phyloP scores from a whole-genome alignment of 2,329 filamentous ascomycete species.

The Trichoderma gracile region DNA sequence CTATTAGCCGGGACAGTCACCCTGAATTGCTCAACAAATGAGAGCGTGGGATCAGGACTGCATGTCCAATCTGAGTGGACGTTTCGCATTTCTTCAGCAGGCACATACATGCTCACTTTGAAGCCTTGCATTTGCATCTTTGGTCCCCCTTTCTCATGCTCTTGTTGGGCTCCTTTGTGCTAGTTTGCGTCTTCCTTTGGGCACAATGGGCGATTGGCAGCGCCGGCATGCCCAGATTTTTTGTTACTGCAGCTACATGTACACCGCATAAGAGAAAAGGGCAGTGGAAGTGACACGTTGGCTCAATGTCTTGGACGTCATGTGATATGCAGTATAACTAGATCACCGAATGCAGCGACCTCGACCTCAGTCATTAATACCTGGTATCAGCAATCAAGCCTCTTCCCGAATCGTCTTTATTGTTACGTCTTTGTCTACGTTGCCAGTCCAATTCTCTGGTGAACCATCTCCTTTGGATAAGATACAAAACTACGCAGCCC shows the following conservation, averaged over 20 bases:
- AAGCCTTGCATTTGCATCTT: no score
- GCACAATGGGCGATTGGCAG: not conserved
- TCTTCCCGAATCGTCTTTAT: not conserved
- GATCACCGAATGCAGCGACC: not conserved
- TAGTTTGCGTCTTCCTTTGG: not conserved
- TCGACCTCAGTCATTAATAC: no score
- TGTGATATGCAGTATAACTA: conserved; percentile 10
- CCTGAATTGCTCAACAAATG: not conserved
- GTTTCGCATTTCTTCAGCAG: no score
- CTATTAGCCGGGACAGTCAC: no score
- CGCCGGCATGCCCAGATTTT: not conserved
- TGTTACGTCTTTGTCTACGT: not conserved
- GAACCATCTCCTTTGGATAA: no score
- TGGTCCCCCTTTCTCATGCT: no score
- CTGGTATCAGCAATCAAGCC: not conserved
- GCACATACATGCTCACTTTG: no score
- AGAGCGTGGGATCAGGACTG: not conserved
- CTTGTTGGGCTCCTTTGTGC: not conserved
- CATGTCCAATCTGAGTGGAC: no score
- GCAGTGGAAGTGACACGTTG: not conserved
- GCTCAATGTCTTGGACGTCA: conserved; percentile 9
- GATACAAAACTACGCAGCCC: no score
- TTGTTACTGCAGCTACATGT: conserved; percentile 11
- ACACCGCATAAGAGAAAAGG: not conserved
- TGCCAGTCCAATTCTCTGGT: not conserved